Evolutionary conservation across 805 yeast species (phyloP), one percentile per base, ranked within the genome.

Genomic region (Grigorovia transvaalensis): DNA sequence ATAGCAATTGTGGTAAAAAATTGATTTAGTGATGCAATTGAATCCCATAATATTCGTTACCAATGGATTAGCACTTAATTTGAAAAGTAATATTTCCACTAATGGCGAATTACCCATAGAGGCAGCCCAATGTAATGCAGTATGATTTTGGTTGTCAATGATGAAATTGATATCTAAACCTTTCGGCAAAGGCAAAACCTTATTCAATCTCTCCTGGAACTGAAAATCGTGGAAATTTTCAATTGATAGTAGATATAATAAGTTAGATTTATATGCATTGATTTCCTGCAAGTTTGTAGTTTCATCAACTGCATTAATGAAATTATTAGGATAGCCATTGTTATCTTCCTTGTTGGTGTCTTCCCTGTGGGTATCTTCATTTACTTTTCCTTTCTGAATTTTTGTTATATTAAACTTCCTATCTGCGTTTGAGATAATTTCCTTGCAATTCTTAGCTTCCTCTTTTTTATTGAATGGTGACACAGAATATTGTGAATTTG

Each of bases 61-160:
- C 27, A 77, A 56, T 3, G 85, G 83, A 59, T 82, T 81, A 2
- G 88, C 86, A 27, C 84, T 80, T 53, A 81, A 74, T 30, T 47
- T 40, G 4, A 77, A 70, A 7, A 69, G 64, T 19, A 84, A 58
- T 30, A 85, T 62, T 56, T 80, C 81, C 17, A 84, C 75, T 54
- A 85, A 71, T 7, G 76, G 73, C n/a, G 76, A 62, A 53, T 82
- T 78, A 1, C 87, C 91, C 81, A 86, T 77, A 0, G 93, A 83
- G 33, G 88, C 76, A 0, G 95, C 93, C 95, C 95, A 86, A 64
- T 86, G 95, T 50, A 86, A 72, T 1, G 89, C 79, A 0, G 90
- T 82, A 61, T 86, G 89, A 0, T 91, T 91, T 57, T 86, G 93
- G 54, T 80, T 81, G 60, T 86, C 95, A 19, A 86, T 81, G 2